A percentile compares a stretch with the other conserved stretches of the same genome.
These are phyloP conservation scores for Penicillium lividum DNA, from an alignment of 495 filamentous ascomycete species.

Conservation along the genomic window DNA sequence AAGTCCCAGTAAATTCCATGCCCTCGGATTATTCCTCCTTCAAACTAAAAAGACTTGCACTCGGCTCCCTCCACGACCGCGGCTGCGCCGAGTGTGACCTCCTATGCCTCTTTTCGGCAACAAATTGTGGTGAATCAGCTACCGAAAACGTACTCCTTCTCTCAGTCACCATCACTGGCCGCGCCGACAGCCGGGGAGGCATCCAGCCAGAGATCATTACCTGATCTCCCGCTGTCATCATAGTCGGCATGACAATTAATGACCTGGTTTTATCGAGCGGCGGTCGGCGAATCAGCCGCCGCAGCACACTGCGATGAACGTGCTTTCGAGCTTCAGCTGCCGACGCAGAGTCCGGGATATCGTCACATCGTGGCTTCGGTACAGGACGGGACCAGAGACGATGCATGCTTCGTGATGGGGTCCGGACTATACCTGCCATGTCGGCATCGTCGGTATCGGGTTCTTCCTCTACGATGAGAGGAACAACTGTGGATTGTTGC, in stretches of 20 bases:
- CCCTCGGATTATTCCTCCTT: conserved; percentile 23
- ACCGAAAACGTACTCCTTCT: not conserved
- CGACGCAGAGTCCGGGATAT: conserved; percentile 15
- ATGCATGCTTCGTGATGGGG: conserved; percentile 19
- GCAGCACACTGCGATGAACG: conserved; percentile 26
- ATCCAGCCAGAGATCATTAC: conserved; percentile 31
- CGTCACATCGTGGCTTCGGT: conserved; percentile 6
- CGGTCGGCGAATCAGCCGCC: conserved; percentile 38
- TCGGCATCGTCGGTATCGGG: conserved; percentile 28
- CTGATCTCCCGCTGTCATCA: conserved; percentile 20
- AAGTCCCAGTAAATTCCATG: not conserved
- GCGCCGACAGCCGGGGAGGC: conserved; percentile 14
- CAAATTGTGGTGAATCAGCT: conserved; percentile 13
- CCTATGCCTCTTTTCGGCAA: conserved; percentile 35
- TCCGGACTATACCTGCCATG: conserved; percentile 39
- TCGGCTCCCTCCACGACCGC: conserved; percentile 43
- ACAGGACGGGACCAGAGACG: conserved; percentile 28
- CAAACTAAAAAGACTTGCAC: conserved; percentile 42
- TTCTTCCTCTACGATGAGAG: conserved; percentile 26
- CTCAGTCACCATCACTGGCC: conserved; percentile 15
- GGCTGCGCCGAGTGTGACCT: conserved; percentile 48
- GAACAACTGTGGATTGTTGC: conserved; percentile 22
- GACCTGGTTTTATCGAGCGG: conserved; percentile 39
- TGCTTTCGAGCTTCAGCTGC: conserved; percentile 20
- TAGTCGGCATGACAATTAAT: conserved; percentile 36